A percentile compares a stretch with the other conserved stretches of the same genome.
These are phyloP conservation scores for Sugiyamaella lignohabitans DNA, from an alignment of 805 yeast species.

Conservation along the genomic window DNA sequence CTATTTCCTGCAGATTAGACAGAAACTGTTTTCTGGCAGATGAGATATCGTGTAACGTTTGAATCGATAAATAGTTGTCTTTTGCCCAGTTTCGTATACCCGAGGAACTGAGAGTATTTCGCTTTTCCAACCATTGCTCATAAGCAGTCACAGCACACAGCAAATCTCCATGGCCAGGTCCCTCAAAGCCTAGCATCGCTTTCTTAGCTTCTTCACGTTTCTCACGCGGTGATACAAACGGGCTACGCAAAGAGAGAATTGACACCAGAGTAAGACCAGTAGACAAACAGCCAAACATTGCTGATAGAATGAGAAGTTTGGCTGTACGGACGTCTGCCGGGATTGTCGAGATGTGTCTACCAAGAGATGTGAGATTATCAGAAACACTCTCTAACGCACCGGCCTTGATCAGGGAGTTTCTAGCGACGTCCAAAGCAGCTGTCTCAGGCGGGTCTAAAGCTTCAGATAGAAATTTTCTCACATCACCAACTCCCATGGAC, in stretches of 20 bases:
- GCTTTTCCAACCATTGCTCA: constrained; percentile 41
- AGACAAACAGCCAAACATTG: constrained; percentile 77
- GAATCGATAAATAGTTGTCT: constrained; percentile 55
- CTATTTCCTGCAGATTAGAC: constrained; percentile 67
- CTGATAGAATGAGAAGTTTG: constrained; percentile 69
- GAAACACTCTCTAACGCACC: constrained; percentile 57
- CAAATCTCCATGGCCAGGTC: constrained; percentile 65
- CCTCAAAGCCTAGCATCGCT: constrained; percentile 22
- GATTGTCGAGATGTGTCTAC: constrained; percentile 67
- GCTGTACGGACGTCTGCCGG: constrained; percentile 85
- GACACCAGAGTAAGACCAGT: constrained; percentile 76
- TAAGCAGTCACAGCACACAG: constrained; percentile 59
- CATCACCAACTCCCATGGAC: constrained; percentile 78
- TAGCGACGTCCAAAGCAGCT: constrained; percentile 46
- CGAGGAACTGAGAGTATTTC: constrained; percentile 21
- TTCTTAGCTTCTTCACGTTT: constrained; percentile 56
- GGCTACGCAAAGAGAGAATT: constrained; percentile 63
- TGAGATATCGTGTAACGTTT: constrained; percentile 61
- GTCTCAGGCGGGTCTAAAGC: constrained; percentile 80
- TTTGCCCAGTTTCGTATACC: constrained; percentile 42
- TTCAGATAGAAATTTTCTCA: constrained; percentile 55
- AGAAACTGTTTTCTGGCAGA: constrained; percentile 66
- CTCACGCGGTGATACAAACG: constrained; percentile 58
- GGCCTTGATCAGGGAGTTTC: constrained; percentile 49
- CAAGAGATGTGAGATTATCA: constrained; percentile 62